phyloP scores from a whole-genome alignment of 768 basidiomycete genomes.

The Sistotremastrum suecicum region DNA sequence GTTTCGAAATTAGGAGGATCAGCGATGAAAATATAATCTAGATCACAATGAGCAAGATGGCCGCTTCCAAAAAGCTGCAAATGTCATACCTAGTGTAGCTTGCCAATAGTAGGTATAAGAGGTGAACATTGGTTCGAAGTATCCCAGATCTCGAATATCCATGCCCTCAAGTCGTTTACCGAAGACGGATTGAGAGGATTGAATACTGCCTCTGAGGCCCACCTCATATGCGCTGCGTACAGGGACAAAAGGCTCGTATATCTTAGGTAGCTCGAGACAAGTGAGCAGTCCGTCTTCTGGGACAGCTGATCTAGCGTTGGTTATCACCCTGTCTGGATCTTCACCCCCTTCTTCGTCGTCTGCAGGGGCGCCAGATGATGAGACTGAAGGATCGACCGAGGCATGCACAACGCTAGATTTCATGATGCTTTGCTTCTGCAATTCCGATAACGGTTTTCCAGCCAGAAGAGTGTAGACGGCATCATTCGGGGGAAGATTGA shows the following conservation, averaged over 20 bases:
- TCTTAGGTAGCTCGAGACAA: constrained; percentile 34
- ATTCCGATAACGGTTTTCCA: constrained; percentile 38
- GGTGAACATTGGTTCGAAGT: constrained; percentile 71
- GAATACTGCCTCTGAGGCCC: constrained; percentile 20
- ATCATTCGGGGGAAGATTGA: constrained; percentile 79
- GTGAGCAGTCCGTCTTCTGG: constrained; percentile 58
- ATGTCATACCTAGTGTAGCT: constrained; percentile 50
- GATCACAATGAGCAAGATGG: constrained; percentile 1
- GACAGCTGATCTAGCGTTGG: constrained; percentile 48
- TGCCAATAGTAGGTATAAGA: constrained; percentile 85
- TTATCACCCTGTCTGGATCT: constrained; percentile 62
- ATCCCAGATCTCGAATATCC: constrained; percentile 24
- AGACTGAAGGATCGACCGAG: constrained; percentile 50
- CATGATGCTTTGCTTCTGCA: constrained; percentile 38
- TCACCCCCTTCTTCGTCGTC: constrained; percentile 24
- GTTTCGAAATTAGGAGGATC: constrained; percentile 23
- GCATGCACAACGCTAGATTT: constrained; percentile 60
- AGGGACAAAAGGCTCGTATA: constrained; percentile 26
- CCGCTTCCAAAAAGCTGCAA: neutral
- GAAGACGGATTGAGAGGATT: neutral
- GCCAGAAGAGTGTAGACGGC: constrained; percentile 68
- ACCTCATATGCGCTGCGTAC: constrained; percentile 59
- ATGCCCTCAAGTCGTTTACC: constrained; percentile 6
- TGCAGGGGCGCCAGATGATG: constrained; percentile 12
- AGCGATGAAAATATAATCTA: constrained; percentile 85